Evolutionary conservation across 2,329 filamentous ascomycete species (phyloP), one percentile per base, ranked within the genome.

Genomic region (Aspergillus versicolor): DNA sequence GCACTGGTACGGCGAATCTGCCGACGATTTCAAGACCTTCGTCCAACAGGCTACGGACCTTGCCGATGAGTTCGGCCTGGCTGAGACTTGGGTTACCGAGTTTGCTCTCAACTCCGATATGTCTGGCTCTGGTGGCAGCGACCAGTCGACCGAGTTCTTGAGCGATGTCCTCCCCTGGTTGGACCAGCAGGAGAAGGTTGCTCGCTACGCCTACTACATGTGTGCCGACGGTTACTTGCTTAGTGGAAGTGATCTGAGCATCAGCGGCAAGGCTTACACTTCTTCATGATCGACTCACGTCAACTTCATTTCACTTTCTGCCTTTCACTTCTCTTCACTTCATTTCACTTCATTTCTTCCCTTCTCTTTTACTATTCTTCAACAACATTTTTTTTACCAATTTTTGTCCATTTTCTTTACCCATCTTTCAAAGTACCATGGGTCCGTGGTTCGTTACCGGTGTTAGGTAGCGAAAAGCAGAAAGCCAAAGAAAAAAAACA

Each of bases 61-160:
- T 8, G 76, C 73, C 1, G 41, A 54, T 3, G 47, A 68, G 12
- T 63, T 77, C 50, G 63, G 61, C 19, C 69, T 80, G 32, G 44
- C 63, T n/a, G 71, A 75, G 46, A 69, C 79, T 58, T 80, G 78
- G 78, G 58, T 80, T 17, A 77, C 78, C 1, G 78, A 80, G 63
- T 79, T 79, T 59, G 73, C 70, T 8, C 70, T 74, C 40, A 70
- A 56, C 48, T 65, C 67, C 11, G 69, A 70, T 44, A 22, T 67
- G 8, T 64, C 60, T 6, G 65, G 64, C 22, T 60, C 67, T 13
- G 53, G 63, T 1, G 49, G 66, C 2, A 52, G 65, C 3, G 56
- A 65, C 15, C 60, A 66, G 24, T 68, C 70, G 6, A 58, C 61
- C 22, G 46, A 66, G 5, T 79, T 79, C 67, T 62, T 80, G 37